Conservation (phyloP, 2,329 filamentous ascomycete genomes). For the Neopestalotiopsis sp. region DNA sequence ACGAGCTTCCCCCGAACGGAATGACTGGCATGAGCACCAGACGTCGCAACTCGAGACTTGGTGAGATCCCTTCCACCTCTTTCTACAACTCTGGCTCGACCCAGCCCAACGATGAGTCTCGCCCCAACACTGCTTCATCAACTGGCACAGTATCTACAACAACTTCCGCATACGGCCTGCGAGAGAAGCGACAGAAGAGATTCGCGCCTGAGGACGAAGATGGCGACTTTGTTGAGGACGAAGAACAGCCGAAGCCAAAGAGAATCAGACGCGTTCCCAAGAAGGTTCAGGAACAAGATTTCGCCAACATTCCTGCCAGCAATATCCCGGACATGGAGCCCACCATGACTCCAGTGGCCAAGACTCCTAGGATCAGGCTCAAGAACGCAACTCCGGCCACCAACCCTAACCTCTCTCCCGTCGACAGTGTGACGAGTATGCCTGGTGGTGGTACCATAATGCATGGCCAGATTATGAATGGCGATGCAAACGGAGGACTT, state of each 20-base stretch:
- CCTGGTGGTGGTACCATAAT: constrained; percentile 23
- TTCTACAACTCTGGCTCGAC: constrained; percentile 43
- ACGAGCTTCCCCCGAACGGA: constrained; percentile 16
- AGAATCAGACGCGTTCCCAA: constrained; percentile 32
- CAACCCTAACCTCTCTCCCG: constrained; percentile 8
- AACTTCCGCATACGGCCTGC: constrained; percentile 56
- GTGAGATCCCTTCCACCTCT: constrained; percentile 45
- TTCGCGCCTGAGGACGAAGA: constrained; percentile 56
- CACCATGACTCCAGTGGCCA: constrained; percentile 22
- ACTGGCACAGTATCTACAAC: constrained; percentile 53
- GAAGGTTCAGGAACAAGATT: constrained; percentile 30
- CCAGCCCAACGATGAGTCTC: constrained; percentile 48
- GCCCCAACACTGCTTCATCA: constrained; percentile 59
- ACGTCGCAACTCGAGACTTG: constrained; percentile 27
- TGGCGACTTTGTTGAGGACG: constrained; percentile 39
- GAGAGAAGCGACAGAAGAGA: constrained; percentile 59
- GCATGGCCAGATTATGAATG: constrained; percentile 16
- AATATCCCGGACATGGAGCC: constrained; percentile 17
- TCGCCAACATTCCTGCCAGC: constrained; percentile 22
- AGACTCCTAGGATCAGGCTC: constrained; percentile 38
- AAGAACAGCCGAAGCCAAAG: constrained; percentile 34
- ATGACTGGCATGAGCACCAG: constrained; percentile 21
- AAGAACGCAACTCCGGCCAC: constrained; percentile 34
- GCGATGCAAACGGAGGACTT: constrained; percentile 32
- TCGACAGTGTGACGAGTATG: constrained; percentile 26